Evolutionary conservation across 2,329 filamentous ascomycete species (phyloP).

Genomic region (Paraconiothyrium sp.): DNA sequence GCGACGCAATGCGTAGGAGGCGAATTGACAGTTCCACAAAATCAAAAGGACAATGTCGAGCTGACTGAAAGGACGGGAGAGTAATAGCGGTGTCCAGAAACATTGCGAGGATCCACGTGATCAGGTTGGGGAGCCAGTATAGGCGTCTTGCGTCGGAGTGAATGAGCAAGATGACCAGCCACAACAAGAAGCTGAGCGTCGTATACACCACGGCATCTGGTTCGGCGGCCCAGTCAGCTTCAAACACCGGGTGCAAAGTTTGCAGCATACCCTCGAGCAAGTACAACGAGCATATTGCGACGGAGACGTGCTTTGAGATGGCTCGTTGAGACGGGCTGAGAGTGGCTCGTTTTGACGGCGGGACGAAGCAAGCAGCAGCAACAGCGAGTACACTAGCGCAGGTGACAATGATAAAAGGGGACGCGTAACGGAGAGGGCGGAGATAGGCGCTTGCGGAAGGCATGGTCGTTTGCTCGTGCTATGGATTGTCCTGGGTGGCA

Average conservation of each 20-base stretch:
- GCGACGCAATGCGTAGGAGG: not conserved
- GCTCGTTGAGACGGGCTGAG: conserved; percentile 1
- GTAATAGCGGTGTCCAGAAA: not conserved
- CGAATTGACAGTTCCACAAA: not conserved
- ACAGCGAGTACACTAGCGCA: not conserved
- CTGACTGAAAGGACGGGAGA: not conserved
- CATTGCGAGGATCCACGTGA: not conserved
- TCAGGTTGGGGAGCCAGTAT: conserved; percentile 8
- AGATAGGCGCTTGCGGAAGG: not conserved
- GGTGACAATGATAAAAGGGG: conserved; percentile 4
- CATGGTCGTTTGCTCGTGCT: not conserved
- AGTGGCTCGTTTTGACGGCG: conserved; percentile 1
- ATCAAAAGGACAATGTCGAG: not conserved
- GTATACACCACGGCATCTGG: conserved; percentile 4
- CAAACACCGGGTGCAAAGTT: not conserved
- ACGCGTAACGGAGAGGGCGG: not conserved
- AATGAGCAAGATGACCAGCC: conserved; percentile 14
- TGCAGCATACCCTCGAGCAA: not conserved
- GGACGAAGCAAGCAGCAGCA: not conserved
- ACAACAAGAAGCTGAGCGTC: conserved; percentile 10
- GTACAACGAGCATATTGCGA: not conserved
- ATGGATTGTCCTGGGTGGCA: not conserved
- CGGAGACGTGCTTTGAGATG: not conserved
- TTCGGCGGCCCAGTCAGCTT: not conserved
- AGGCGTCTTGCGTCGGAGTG: conserved; percentile 14